Base-by-base conservation (phyloP, 257 asterid genomes). In the Oldenlandia corymbosa region DNA sequence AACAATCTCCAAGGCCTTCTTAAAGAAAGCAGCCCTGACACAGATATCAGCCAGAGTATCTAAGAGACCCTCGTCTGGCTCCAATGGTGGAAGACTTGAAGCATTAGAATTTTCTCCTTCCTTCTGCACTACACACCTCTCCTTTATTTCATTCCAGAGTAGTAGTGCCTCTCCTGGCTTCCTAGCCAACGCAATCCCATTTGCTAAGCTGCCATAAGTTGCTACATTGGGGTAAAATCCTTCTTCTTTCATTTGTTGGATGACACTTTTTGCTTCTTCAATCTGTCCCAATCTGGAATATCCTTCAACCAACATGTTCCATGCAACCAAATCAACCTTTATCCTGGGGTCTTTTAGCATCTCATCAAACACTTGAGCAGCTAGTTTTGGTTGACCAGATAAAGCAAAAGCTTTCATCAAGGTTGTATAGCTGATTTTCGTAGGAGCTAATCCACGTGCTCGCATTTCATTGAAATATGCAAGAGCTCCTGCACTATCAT, bases 141-240 rank as follows among this genome's bases (percentile, higher is more conserved):
- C 91, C 69, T 85, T 93, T 54, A 93, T 71, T 72, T 93, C 99
- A 60, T 85, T 87, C 99, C 99, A 93, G 13, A 93, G 85, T 23
- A 93, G 67, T 58, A 89, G 92, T 0, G 97, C 99, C 72, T 93
- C 99, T 43, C 99, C 99, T 0, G 99, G 99, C 76, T 85, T 93
- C 72, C 95, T 82, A 36, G 96, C 96, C 70, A 90, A 5, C 0
- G 94, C 82, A 27, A 93, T 93, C 68, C 84, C 99, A 64, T 81
- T 87, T 18, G 95, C 97, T 2, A 93, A 83, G 57, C 99, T 93
- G 39, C 99, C 99, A 62, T 89, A 90, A 2, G 99, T 93, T 16
- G 95, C 83, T 51, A 84, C 95, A 42, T 89, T 80, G 1, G 99
- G 96, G 42, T 65, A 75, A 6, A 84, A 68, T 5, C 88, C 88